Evolutionary conservation across 495 filamentous ascomycete genomes (phyloP).

Genomic region (Sordaria brevicollis): DNA sequence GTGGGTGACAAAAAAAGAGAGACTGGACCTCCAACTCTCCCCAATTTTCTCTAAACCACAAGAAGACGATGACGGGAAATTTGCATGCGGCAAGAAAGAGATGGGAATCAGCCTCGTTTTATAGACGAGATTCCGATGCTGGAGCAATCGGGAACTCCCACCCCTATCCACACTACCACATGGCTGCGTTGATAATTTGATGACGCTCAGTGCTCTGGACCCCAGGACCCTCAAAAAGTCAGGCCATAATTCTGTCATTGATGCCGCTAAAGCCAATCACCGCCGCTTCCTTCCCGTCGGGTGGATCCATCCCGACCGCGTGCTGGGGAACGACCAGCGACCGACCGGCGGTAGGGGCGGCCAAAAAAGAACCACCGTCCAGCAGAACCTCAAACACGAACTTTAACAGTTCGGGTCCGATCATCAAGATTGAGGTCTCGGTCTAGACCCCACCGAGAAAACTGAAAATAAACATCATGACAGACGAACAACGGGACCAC

Average conservation of each 20-base stretch:
- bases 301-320: not conserved
- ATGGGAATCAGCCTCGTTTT: not conserved
- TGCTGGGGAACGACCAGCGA: not conserved
- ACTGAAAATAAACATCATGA: not conserved
- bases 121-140: not conserved
- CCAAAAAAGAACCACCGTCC: not conserved
- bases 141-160: not conserved
- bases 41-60: not conserved
- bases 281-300: not conserved
- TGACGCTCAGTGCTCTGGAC: not conserved
- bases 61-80: not conserved
- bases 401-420: not conserved
- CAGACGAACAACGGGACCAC: slow-evolving; percentile 1
- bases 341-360: not conserved
- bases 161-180: not conserved
- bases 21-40: not conserved
- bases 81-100: not conserved
- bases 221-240: slow-evolving; percentile 1
- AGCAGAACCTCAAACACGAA: not conserved
- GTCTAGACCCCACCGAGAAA: not conserved
- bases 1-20: not conserved
- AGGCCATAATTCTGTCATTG: slow-evolving; percentile 9
- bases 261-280: not conserved
- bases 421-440: not conserved
- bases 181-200: not conserved